Base-by-base conservation (phyloP, 202 grass and related monocot genomes). In the Tripidium arundinaceum region DNA sequence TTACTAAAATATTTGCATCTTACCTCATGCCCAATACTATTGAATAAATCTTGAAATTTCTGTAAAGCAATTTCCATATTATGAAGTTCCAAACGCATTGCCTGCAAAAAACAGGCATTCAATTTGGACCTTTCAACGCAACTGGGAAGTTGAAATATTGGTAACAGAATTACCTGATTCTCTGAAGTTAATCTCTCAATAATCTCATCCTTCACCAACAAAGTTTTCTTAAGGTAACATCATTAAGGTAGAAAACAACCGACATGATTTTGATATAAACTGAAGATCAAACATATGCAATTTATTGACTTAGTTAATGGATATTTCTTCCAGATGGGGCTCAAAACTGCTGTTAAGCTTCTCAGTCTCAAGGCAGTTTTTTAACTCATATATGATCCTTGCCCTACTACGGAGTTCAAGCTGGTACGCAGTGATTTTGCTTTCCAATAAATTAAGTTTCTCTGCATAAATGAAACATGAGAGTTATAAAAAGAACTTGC, bases 271-370 rank as follows among this genome's bases (percentile, higher is more conserved):
- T 15, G 27, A 79, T 39, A 61, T 18, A 80, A 63, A 49, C 8
- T 68, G 40, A 65, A 27, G 24, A 80, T 5, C 61, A 42, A 74
- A 40, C 52, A 18, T n/a, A 60, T n/a, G 21, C 27, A 81, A 65
- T 60, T 63, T 72, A 73, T 63, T 40, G 34, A 60, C 64, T 31
- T 62, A 75, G 55, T 47, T 79, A 81, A 79, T 47, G 87, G 91
- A 94, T 94, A 97, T 97, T 84, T 94, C 91, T 92, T 97, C 91
- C 82, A 88, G 40, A 78, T 85, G 65, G 21, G 60, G 83, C 61
- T 89, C 71, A 72, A 90, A 85, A 66, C 84, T 90, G 50, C 58
- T 92, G 22, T 68, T 90, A 82, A 92, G 37, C 75, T 87, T 94
- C 78, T 88, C 85, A 25, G 80, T 49, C 57, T 97, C 83, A 72